Evolutionary conservation across 2,329 filamentous ascomycete genomes (phyloP), one percentile per base, ranked within the genome.

Genomic region (Fusarium abutilonis): DNA sequence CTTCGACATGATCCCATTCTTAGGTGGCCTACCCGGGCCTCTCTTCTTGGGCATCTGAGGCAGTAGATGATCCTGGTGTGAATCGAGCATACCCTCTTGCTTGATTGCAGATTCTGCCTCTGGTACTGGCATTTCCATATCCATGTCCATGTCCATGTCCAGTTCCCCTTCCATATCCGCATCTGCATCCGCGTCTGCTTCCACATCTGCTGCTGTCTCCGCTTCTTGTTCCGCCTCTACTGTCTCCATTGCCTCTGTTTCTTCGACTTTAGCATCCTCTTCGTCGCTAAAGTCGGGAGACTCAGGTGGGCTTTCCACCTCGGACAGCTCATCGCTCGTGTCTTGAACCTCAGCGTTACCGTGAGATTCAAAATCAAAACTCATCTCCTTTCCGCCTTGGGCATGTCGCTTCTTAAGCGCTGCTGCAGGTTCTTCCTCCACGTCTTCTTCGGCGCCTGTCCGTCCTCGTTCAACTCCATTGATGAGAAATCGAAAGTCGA

Each of bases 1-100:
- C 76, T 93, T 93, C 1, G 90, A 93, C 86, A 93, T 91, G 72
- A 92, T 84, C 26, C 91, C 91, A 70, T 93, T 90, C 77, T 93
- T 93, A 0, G 91, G 91, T 17, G 91, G 91, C 49, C 91, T 81
- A n/a, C 91, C 91, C 9, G 91, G 91, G 13, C 91, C 91, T 66
- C 90, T 87, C 62, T 89, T 88, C 75, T 86, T 89, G 26, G 86
- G 83, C 28, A 86, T 76, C 52, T 79, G 75, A 17, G 77, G 73
- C 56, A 79, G 69, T 19, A 76, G 64, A 28, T 55, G 48, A 9
- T 43, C 56, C 6, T 75, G 75, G 9, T 78, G 75, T 6, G 74
- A 61, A n/a, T 73, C 70, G 14, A 70, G 56, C 29, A 70, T 56
- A 11, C 71, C 54, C 51, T 75, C 75, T 5, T 67, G 63, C 52